Percentiles rank a stretch among this genome's conserved stretches.
phyloP scores from a whole-genome alignment of 345 rosid species.

The Aquilaria yunnanensis region DNA sequence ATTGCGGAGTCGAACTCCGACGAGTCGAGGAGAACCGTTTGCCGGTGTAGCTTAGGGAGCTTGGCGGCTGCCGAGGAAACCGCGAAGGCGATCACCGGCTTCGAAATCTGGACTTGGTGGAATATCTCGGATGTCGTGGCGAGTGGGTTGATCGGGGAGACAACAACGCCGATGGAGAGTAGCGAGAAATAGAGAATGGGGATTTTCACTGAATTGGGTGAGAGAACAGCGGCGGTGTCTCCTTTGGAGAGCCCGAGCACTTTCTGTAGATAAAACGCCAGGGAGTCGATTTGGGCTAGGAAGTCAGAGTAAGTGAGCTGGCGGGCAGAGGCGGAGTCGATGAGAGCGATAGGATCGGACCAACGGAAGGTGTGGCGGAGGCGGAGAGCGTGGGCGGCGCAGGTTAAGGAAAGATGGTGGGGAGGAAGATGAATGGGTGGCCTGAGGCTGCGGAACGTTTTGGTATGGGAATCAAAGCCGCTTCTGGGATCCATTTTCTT shows the following conservation, averaged over 20 bases:
- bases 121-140: slow-evolving; percentile 17
- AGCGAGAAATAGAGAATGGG: slow-evolving; percentile 27
- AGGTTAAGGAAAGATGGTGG: not conserved
- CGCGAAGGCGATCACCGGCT: slow-evolving; percentile 25
- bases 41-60: slow-evolving; percentile 15
- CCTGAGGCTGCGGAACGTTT: slow-evolving; percentile 15
- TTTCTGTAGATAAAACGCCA: not conserved
- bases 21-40: slow-evolving; percentile 22
- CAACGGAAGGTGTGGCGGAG: slow-evolving; percentile 10
- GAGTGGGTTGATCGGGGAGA: slow-evolving; percentile 26
- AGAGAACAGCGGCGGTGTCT: slow-evolving; percentile 22
- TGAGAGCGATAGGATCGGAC: slow-evolving; percentile 1
- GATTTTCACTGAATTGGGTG: slow-evolving; percentile 13
- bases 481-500: not conserved
- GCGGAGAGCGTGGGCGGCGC: slow-evolving; percentile 5
- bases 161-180: slow-evolving; percentile 22
- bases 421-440: slow-evolving; percentile 12
- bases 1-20: slow-evolving; percentile 16
- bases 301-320: not conserved
- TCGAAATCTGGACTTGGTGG: slow-evolving; percentile 13
- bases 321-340: slow-evolving; percentile 4
- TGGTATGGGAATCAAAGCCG: slow-evolving; percentile 1
- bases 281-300: not conserved
- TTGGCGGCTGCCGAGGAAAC: slow-evolving; percentile 16
- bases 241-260: slow-evolving; percentile 12